These are phyloP conservation scores for Fusarium sacchari DNA, from an alignment of 2,329 filamentous ascomycete species.

Conservation along the genomic window DNA sequence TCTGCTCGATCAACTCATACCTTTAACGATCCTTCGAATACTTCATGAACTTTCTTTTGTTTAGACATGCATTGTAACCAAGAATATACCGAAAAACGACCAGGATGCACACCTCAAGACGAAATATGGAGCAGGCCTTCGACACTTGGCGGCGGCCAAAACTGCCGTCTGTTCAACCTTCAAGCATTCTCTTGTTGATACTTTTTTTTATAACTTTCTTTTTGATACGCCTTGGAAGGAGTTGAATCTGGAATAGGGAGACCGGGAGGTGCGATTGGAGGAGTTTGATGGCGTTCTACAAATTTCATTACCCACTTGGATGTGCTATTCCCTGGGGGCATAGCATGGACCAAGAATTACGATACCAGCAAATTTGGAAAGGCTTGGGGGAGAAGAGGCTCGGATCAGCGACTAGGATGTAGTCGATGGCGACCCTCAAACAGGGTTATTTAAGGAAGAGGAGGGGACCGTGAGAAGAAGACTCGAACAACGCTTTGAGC, in stretches of 20 bases:
- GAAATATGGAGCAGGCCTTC: constrained; percentile 25
- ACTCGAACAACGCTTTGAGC: constrained; percentile 23
- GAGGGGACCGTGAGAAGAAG: constrained; percentile 5
- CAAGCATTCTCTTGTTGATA: constrained; percentile 25
- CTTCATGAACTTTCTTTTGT: constrained; percentile 42
- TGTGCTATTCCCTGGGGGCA: constrained; percentile 40
- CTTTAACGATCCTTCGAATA: constrained; percentile 37
- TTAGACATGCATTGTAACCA: constrained; percentile 38
- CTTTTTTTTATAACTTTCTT: not conserved
- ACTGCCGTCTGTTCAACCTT: constrained; percentile 22
- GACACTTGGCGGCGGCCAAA: constrained; percentile 20
- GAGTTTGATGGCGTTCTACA: constrained; percentile 44
- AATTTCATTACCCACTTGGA: constrained; percentile 37
- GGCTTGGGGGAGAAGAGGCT: constrained; percentile 16
- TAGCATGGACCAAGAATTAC: constrained; percentile 37
- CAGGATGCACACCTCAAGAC: constrained; percentile 26
- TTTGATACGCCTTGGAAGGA: constrained; percentile 31
- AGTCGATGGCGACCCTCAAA: constrained; percentile 11
- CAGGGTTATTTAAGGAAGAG: constrained; percentile 8
- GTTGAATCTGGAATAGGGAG: constrained; percentile 30
- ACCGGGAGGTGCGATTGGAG: constrained; percentile 37
- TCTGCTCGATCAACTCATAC: constrained; percentile 7
- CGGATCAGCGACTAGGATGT: constrained; percentile 32
- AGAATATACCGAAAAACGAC: constrained; percentile 34
- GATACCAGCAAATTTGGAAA: constrained; percentile 42